Base-by-base conservation (phyloP, 2,329 filamentous ascomycete genomes). In the Aureobasidium lini region DNA sequence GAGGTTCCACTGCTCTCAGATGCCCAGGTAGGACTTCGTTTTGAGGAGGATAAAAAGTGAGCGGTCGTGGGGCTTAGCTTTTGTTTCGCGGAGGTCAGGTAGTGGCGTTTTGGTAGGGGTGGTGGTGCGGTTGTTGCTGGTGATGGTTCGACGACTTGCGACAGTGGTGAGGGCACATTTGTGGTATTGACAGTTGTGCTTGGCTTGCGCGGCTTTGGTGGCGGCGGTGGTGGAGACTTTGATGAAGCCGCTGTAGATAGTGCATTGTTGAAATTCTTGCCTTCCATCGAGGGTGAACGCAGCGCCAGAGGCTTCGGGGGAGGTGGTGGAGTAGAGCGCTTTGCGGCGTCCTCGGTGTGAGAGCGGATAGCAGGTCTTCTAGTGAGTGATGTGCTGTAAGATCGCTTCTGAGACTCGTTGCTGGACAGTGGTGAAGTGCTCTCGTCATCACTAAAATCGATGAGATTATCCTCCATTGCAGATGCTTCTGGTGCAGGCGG, bases 371-470 rank as follows among this genome's bases (percentile, higher is more conserved):
- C 29, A 6, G 50, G 40, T 46, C 40, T 52, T 29, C 46, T 44
- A 16, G 31, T 23, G 7, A 61, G 42, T 15, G 36, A 34, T 34
- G 37, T 57, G 46, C 46, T 46, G 40, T 44, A 44, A 18, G 53
- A 32, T 29, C 37, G 16, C 32, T 57, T 57, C 23, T 42, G 44
- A 6, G 31, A 34, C 10, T 44, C 60, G 31, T 39, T 57, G 23
- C 23, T 23, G 18, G 28, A 36, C 18, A 44, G 7, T 13, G 60
- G 47, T 29, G 46, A 46, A 40, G 61, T 63, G 23, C 71, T 71
- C 60, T 75, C 74, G 37, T 74, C 71, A 36, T 79, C 76, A n/a
- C 73, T 76, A 28, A 79, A 72, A 61, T 79, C 76, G 46, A 80
- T 80, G 10, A 79, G 66, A 48, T 79, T 54, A 2, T 53, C 73